Base-by-base conservation (phyloP, 441 rosid species). In the Kokia cookei region DNA sequence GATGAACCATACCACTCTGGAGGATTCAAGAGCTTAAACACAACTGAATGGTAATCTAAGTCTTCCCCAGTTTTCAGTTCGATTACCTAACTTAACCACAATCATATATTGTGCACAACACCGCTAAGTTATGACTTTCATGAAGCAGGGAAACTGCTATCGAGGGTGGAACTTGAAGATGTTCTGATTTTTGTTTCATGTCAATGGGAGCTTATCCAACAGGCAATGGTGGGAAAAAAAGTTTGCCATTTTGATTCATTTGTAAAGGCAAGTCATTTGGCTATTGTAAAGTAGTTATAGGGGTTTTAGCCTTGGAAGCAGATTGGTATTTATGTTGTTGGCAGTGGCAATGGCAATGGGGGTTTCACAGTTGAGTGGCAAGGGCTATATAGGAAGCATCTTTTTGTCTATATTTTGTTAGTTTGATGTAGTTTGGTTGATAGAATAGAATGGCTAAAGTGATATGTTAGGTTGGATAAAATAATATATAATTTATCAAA, bases 181-280 rank as follows among this genome's bases (percentile, higher is more conserved):
- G 9, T 29, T 17, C 48, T 45, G 10, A 10, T 53, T 45, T 45
- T 63, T 57, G 51, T 71, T 59, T 50, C 13, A 68, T 68, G 71
- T 3, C 58, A 48, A 61, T 15, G 73, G 35, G 3, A 14, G 1
- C 1, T 47, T 11, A 4, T 59, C 5, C 12, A 14, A 40, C 15
- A 3, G 26, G 57, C 64, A 50, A 68, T 42, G 79, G 73, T 1
- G 26, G 72, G 5, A 4, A 29, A 29, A 65, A n/a, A 14, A 27
- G 5, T 65, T 66, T 65, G 65, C 43, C 27, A 66, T 29, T 45
- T 17, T 32, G 51, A 65, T n/a, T 17, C 58, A 17, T 62, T 74
- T 63, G 53, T 60, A 42, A 69, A 77, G 82, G 84, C 84, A 72
- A 76, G 82, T 77, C 79, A 7, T 72, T 86, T 50, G 80, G 86